Evolutionary conservation across 306 rosid genomes (phyloP), one percentile per base, ranked within the genome.

Genomic region (Alnus glutinosa): DNA sequence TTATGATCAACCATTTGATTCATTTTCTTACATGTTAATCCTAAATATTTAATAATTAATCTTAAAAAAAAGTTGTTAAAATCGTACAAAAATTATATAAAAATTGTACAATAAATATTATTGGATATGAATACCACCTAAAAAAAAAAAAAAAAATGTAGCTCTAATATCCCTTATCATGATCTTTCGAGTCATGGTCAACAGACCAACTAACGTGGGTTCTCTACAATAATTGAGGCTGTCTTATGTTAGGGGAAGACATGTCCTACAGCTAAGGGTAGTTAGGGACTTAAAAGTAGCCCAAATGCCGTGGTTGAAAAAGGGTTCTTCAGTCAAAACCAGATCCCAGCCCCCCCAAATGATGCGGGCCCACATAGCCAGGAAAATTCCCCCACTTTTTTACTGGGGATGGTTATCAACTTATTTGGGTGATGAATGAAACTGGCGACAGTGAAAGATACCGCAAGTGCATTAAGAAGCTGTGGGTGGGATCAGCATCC

Each of bases 401-500:
- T 16, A 55, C 62, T 55, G 62, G 2, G 2, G 7, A 42, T 42
- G 57, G 15, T 52, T 52, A 23, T 23, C 28, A 23, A 23, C 28
- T 23, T 23, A 18, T 16, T 55, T 55, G 62, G 62, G 19, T 57
- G 63, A 8, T 19, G 12, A 57, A 59, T 19, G 37, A 59, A 59
- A 59, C 14, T 28, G 37, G 37, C 3, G 66, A 30, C 37, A 28
- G 66, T 23, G 34, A 28, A 3, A 13, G 57, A 52, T 52, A 1
- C 18, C 15, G 6, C 15, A 52, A 52, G 57, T 13, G 34, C 82
- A 51, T 42, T 4, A 71, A 73, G 80, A 71, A 78, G 55, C 64
- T 76, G 80, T 75, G 78, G 69, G 79, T 59, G 79, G 77, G 88
- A 87, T 87, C 83, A 79, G 81, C 70, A 75, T 77, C 86, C 90